Base-by-base conservation (phyloP, 306 rosid genomes). In the Vicia faba region DNA sequence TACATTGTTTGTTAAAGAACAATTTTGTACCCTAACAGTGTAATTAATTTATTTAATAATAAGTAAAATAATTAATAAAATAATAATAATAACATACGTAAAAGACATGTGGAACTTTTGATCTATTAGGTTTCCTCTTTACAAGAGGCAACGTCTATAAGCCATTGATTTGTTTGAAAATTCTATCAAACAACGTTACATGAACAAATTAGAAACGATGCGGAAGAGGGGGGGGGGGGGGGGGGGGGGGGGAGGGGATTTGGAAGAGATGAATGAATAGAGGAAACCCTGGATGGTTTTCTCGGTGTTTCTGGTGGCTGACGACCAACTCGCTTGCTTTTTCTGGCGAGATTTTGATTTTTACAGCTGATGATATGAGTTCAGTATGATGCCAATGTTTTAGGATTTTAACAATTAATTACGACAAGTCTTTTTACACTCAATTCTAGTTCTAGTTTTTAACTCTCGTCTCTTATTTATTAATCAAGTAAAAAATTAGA, bases 91-190 rank as follows among this genome's bases (percentile, higher is more conserved):
- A 61, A 83, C 68, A 49, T 84, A 78, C 66, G 78, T 35, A 69
- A 90, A 63, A 12, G 87, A 86, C 7, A 89, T 97, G 25, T 82
- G 81, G 70, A 66, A 86, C 31, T 68, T 80, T 53, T 86, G 81
- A 66, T 92, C 96, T 20, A 74, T 8, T 60, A 78, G 51, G 41
- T 49, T 80, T 11, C 82, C 86, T 85, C 89, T 79, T 26, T 63
- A 60, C 63, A 88, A 80, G 65, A 93, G 88, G 81, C 79, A 78
- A 7, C 96, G 90, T 73, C 96, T 63, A 69, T 78, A 90, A 75
- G 99, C 90, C 99, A 93, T 92, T 70, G 78, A 61, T 19, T 60
- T 28, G 43, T 50, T 68, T 36, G 73, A 58, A 46, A 51, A 11
- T 66, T 71, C 76, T 75, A 71, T 39, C 11, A 57, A 66, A 61